Evolutionary conservation across 2,329 filamentous ascomycete species (phyloP).

Genomic region (Colletotrichum horii): DNA sequence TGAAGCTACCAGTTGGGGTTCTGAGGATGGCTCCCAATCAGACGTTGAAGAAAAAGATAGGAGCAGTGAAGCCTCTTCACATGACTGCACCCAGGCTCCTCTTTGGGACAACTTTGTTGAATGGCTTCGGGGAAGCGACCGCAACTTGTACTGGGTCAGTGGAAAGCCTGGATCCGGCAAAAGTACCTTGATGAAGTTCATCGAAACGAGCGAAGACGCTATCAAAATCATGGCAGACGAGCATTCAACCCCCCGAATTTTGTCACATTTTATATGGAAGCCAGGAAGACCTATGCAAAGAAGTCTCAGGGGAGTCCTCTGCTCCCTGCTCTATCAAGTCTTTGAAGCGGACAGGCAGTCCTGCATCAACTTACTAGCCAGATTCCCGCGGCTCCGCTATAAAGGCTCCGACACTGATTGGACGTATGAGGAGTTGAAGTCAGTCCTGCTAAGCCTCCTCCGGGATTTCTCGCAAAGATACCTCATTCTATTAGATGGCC

Average conservation of each 20-base stretch:
- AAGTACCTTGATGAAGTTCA: slow-evolving; percentile 34
- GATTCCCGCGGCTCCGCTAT: not conserved
- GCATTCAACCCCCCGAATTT: not conserved
- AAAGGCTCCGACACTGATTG: not conserved
- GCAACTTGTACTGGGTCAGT: slow-evolving; percentile 30
- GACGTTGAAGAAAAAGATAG: not conserved
- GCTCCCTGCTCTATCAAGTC: not conserved
- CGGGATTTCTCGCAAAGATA: not conserved
- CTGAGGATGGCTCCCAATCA: not conserved
- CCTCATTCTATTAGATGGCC: not conserved
- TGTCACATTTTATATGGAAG: not conserved
- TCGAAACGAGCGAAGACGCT: not conserved
- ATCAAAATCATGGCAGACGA: not conserved
- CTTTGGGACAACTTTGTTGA: not conserved
- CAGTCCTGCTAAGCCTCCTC: not conserved
- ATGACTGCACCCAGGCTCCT: not conserved
- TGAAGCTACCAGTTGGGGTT: not conserved
- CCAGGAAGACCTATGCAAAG: not conserved
- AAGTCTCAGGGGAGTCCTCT: not conserved
- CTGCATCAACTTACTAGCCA: not conserved
- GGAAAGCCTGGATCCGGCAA: slow-evolving; percentile 38
- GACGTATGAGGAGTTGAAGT: not conserved
- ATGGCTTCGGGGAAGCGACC: not conserved
- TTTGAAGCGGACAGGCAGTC: not conserved
- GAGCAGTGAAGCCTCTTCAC: not conserved